Evolutionary conservation across 2,329 filamentous ascomycete species (phyloP), one percentile per base, ranked within the genome.

Genomic region (Fusarium xyrophilum): DNA sequence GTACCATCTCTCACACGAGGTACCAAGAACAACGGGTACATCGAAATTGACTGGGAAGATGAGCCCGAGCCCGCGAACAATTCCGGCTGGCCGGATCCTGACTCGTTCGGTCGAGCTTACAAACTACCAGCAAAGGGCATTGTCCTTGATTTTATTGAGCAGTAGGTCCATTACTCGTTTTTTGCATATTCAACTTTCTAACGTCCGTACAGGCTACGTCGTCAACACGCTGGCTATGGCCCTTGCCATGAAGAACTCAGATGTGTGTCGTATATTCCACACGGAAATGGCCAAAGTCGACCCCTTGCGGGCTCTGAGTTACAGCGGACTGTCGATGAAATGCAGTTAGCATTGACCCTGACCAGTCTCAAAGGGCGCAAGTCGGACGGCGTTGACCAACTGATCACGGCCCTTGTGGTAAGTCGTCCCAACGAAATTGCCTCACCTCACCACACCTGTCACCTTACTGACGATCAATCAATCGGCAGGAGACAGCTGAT

Each of bases 131-230:
- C 88, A 64, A 83, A 83, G 72, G 88, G 89, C 36, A 83, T 93
- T 70, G 85, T 91, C 73, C 82, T 89, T 15, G 89, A 93, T 75
- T 93, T 97, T 76, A 88, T 97, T 50, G 82, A 86, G 62, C 82
- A 84, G 86, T 88, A 77, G 78, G 85, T 81, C 27, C 25, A 55
- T 11, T 6, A n/a, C 36, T 21, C 35, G 28, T 8, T 28, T 19
- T 35, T n/a, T 13, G 23, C 32, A 19, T 13, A 50, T 23, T 56
- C 36, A 14, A 11, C 46, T 11, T n/a, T n/a, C 71, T 72, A 43
- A 73, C 54, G 68, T 44, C 44, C n/a, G 9, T 46, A 30, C 30
- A 81, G 79, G 59, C 60, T 81, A 44, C 78, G 77, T 27, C 78
- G 73, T n/a, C 74, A 77, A 70, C 77, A 79, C 21, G 79, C 79